Evolutionary conservation across 768 basidiomycete genomes (phyloP).

Genomic region (Suillus ampliporus): DNA sequence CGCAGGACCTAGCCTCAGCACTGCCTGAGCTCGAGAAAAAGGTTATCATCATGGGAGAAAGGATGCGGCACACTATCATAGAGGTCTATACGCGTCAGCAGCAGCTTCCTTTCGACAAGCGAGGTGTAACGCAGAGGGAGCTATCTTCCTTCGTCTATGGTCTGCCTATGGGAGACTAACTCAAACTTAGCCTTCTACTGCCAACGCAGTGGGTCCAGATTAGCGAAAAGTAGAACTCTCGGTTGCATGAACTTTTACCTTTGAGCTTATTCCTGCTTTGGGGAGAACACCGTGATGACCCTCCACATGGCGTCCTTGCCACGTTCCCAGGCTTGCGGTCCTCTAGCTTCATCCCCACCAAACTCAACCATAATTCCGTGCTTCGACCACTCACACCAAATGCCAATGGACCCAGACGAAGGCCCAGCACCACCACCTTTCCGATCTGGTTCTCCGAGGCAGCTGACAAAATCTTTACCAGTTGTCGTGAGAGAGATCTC

Average conservation of each 20-base stretch:
- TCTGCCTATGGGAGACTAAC: neutral
- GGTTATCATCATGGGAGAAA: neutral
- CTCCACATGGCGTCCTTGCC: slow-evolving; percentile 85
- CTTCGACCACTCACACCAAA: slow-evolving; percentile 92
- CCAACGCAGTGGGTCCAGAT: neutral
- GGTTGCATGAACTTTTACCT: neutral
- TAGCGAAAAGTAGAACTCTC: neutral
- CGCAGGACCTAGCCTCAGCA: neutral
- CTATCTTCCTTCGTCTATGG: neutral
- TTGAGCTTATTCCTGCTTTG: slow-evolving; percentile 19
- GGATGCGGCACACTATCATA: neutral
- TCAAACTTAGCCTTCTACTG: neutral
- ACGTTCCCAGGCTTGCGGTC: slow-evolving; percentile 86
- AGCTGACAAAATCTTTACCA: slow-evolving; percentile 78
- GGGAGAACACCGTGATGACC: slow-evolving; percentile 66
- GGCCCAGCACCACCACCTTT: slow-evolving; percentile 92
- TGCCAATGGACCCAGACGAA: slow-evolving; percentile 82
- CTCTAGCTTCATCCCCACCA: slow-evolving; percentile 76
- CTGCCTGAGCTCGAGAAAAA: neutral
- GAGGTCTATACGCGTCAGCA: neutral
- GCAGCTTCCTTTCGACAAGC: neutral
- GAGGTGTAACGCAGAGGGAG: too few relatives aligned
- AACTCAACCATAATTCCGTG: slow-evolving; percentile 88
- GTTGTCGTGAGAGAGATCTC: slow-evolving; percentile 55
- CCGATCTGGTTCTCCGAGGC: slow-evolving; percentile 83